phyloP scores from a whole-genome alignment of 176 grass and related monocot genomes.

The Oryza australiensis region DNA sequence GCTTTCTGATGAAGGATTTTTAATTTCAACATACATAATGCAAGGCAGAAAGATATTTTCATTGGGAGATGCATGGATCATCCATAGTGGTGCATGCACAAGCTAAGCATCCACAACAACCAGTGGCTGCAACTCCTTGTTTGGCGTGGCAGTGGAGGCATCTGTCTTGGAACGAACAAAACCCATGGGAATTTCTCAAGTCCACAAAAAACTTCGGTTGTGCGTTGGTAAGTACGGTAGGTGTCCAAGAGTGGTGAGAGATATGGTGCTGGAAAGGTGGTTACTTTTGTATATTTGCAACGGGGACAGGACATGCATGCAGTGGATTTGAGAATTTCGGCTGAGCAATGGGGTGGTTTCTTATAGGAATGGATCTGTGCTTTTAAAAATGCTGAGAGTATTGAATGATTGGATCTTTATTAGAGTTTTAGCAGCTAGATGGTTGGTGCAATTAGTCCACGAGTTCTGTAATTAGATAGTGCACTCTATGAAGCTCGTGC shows the following conservation, averaged over 20 bases:
- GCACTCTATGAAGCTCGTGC: background rate
- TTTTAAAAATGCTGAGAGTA: background rate
- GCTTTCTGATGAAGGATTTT: conserved; percentile 15
- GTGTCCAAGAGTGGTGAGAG: conserved; percentile 27
- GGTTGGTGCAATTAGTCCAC: conserved; percentile 14
- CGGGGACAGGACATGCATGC: background rate
- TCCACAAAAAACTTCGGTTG: conserved; percentile 16
- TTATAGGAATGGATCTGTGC: background rate
- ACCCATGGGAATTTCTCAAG: conserved; percentile 22
- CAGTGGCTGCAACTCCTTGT: conserved; percentile 39
- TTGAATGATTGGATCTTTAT: background rate
- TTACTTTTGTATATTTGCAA: background rate
- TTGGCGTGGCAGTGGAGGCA: conserved; percentile 35
- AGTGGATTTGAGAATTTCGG: conserved; percentile 1
- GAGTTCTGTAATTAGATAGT: conserved; percentile 1
- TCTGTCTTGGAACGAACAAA: conserved; percentile 3
- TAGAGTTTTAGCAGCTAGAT: background rate
- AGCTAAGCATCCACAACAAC: background rate
- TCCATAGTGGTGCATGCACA: conserved; percentile 51
- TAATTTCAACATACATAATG: background rate
- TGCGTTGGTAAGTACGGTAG: background rate
- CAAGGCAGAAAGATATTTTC: conserved; percentile 34
- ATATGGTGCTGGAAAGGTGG: background rate
- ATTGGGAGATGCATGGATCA: conserved; percentile 29
- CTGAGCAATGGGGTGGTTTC: conserved; percentile 4